phyloP scores from a whole-genome alignment of 257 asterid species.

The Linderniella brevidens region DNA sequence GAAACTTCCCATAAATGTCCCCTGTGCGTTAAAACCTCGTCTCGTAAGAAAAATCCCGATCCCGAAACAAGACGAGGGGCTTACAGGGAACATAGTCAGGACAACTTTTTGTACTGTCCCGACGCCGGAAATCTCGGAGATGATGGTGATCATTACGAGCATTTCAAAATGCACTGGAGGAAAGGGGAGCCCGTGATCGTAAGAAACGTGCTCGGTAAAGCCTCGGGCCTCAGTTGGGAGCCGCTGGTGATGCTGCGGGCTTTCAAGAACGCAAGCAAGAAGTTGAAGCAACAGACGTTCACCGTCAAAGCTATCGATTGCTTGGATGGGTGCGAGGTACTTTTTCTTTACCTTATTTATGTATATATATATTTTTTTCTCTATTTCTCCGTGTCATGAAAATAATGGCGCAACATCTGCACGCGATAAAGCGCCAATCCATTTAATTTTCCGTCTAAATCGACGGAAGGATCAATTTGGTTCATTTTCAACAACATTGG shows the following conservation, averaged over 20 bases:
- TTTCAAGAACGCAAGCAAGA: conserved; percentile 46
- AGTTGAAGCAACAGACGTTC: conserved; percentile 26
- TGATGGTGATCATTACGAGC: conserved; percentile 26
- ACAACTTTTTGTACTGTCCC: conserved; percentile 57
- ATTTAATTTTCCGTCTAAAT: too few relatives aligned
- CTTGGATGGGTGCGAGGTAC: conserved; percentile 78
- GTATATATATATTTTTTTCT: neutral
- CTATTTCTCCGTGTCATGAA: neutral
- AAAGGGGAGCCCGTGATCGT: conserved; percentile 77
- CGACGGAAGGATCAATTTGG: too few relatives aligned
- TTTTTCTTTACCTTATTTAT: conserved; percentile 11
- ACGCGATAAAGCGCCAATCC: too few relatives aligned
- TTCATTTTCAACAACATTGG: too few relatives aligned
- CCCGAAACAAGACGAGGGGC: conserved; percentile 41
- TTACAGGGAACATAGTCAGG: conserved; percentile 27
- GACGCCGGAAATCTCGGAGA: conserved; percentile 30
- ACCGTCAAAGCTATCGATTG: conserved; percentile 69
- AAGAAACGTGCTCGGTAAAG: conserved; percentile 27
- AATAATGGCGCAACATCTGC: neutral
- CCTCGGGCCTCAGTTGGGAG: conserved; percentile 86
- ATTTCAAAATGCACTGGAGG: conserved; percentile 80
- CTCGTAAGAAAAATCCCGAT: conserved; percentile 11
- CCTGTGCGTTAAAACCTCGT: conserved; percentile 15
- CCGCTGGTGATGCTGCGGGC: conserved; percentile 87
- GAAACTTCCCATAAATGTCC: conserved; percentile 29